Base-by-base conservation (phyloP, 352 stramenopile species). In the Pythium monospermum region DNA sequence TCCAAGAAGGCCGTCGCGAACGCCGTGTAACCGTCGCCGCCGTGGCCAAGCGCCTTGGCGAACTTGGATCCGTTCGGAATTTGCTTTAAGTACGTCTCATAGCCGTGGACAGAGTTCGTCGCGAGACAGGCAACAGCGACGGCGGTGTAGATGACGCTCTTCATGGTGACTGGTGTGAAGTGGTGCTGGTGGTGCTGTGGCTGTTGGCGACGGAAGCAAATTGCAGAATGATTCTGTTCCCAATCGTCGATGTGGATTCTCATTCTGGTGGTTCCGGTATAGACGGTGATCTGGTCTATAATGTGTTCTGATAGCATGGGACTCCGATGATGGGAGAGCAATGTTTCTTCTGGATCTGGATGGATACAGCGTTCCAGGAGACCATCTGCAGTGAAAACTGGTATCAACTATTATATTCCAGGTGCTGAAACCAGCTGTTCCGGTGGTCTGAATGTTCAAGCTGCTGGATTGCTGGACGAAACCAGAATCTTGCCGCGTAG, bases 21-120 rank as follows among this genome's bases (percentile, higher is more conserved):
- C 13, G 44, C 44, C 30, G 53, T 55, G 46, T 51, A 55, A 22
- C 23, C 21, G 28, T 30, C 45, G 21, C 18, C 40, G 7, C 10
- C 21, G 21, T 61, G 45, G 18, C 44, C 45, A 28, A 61, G 45
- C 23, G 36, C 19, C 53, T 50, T 55, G 19, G 44, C 33, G 30
- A 61, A 50, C 44, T 55, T 55, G 18, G 21, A 18, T 11, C 53
- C 53, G 42, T 61, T 61, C 53, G 53, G 53, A 31, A 61, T 33
- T 25, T 55, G 61, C 38, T 50, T 47, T 18, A 73, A 39, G 49
- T 77, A 83, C 45, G 48, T 30, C 36, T 59, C 31, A 46, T 60
- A 45, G 36, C 51, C 61, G 5, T 85, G 80, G 61, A 96, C 78
- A 36, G 92, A 71, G 25, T 39, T 22, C 63, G 90, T 88, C 27